A percentile compares a stretch with the other conserved stretches of the same genome.
Evolutionary conservation across 2,329 filamentous ascomycete genomes (phyloP).

Genomic region (Aspergillus pseudotamarii): DNA sequence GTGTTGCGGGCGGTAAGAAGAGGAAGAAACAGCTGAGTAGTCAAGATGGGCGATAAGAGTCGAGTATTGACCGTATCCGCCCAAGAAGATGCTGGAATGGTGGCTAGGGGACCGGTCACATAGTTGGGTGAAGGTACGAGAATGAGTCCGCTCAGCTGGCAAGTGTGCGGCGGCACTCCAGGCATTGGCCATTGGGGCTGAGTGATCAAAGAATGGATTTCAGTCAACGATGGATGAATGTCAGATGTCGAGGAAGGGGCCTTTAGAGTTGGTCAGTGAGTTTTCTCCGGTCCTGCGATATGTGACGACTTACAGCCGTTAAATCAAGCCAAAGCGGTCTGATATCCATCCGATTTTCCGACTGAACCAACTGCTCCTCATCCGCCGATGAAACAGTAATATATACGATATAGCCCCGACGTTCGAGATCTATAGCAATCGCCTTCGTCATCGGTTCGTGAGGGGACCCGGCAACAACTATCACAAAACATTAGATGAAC

Average conservation of each 20-base stretch:
- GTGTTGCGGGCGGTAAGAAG: conserved; percentile 66
- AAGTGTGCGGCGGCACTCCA: conserved; percentile 72
- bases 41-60: conserved; percentile 84
- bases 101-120: conserved; percentile 80
- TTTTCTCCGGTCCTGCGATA: background rate
- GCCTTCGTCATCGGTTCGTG: conserved; percentile 81
- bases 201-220: conserved; percentile 72
- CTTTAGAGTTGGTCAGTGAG: conserved; percentile 44
- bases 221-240: conserved; percentile 66
- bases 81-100: conserved; percentile 79
- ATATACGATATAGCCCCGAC: conserved; percentile 90
- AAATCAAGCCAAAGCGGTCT: conserved; percentile 81
- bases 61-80: conserved; percentile 91
- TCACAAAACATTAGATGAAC: conserved; percentile 24
- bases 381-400: conserved; percentile 83
- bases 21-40: conserved; percentile 85
- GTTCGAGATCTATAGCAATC: conserved; percentile 81
- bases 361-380: conserved; percentile 78
- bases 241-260: conserved; percentile 59
- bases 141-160: conserved; percentile 77
- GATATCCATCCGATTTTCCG: conserved; percentile 78
- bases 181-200: conserved; percentile 75
- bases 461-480: conserved; percentile 85
- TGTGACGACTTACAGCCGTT: conserved; percentile 47
- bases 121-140: conserved; percentile 79